Evolutionary conservation across 768 basidiomycete genomes (phyloP), one percentile per base, ranked within the genome.

Genomic region (Arthromyces matolae): DNA sequence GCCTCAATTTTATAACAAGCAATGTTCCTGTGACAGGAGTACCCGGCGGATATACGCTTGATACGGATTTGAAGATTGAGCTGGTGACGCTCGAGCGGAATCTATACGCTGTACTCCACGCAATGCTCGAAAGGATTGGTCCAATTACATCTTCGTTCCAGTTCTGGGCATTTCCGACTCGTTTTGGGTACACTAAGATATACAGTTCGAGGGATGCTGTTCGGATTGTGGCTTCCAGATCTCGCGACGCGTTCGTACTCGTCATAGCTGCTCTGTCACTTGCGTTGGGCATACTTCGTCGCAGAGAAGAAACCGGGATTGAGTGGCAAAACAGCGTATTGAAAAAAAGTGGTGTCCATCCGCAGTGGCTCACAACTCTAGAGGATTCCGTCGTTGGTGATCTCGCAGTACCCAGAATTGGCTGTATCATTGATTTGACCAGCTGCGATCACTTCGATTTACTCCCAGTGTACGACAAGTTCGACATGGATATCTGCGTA

Each of bases 231-330:
- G 33, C 20, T 4, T 9, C 22, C 16, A 36, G 29, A 6, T 51
- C 55, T 13, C 28, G 52, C 3, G 43, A 56, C 36, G 48, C 55
- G 1, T 53, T 56, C 39, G 8, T 53, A 10, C 55, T 52, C 18
- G 41, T 56, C 19, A 56, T 56, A 23, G 55, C 49, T 3, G 16
- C 44, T 10, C 18, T 56, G 4, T 23, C 55, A 20, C 25, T 56
- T 5, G 3, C 20, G 5, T 6, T 50, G n/a, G 7, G 48, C 1
- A 27, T 37, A 3, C 20, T 50, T 8, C 20, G 35, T n/a, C 18
- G 31, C 2, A 4, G 28, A 18, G 27, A 53, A 23, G 32, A 3
- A 8, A 35, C 12, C 8, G 25, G 18, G 1, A 2, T 19, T 12
- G 23, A 31, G 13, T 55, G 54, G 56, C 36, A 53, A 14, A 37